Evolutionary conservation across 768 basidiomycete genomes (phyloP).

Genomic region (Clitopilus hobsonii): DNA sequence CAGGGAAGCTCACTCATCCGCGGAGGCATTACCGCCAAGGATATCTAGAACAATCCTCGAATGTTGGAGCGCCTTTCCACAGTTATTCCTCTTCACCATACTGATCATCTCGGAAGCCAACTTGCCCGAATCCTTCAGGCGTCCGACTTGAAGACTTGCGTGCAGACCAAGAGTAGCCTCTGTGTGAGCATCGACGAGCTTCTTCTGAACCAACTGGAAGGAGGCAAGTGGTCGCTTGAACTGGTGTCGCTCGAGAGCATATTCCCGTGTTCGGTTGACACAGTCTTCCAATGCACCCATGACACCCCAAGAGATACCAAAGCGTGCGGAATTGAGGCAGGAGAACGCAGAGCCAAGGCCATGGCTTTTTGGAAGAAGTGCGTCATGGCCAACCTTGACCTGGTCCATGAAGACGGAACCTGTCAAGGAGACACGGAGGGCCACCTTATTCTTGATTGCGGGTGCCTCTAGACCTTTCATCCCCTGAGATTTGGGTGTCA

Average conservation of each 20-base stretch:
- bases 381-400: slow-evolving; percentile 69
- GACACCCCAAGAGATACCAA: slow-evolving; percentile 90
- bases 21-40: slow-evolving; percentile 88
- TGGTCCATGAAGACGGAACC: slow-evolving; percentile 92
- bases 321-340: slow-evolving; percentile 88
- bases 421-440: slow-evolving; percentile 79
- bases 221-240: slow-evolving; percentile 87
- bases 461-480: slow-evolving; percentile 79
- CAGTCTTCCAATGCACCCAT: slow-evolving; percentile 97
- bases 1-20: slow-evolving; percentile 72
- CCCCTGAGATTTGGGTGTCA: slow-evolving; percentile 41
- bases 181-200: slow-evolving; percentile 89
- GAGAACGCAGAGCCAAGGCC: slow-evolving; percentile 87
- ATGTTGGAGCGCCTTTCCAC: slow-evolving; percentile 87
- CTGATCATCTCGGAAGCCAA: slow-evolving; percentile 91
- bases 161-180: slow-evolving; percentile 77
- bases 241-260: slow-evolving; percentile 87
- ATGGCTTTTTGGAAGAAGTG: slow-evolving; percentile 70
- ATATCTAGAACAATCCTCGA: slow-evolving; percentile 81
- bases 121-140: slow-evolving; percentile 76
- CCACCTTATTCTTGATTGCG: slow-evolving; percentile 89
- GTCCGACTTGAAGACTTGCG: slow-evolving; percentile 75
- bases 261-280: slow-evolving; percentile 67
- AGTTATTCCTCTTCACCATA: slow-evolving; percentile 93
- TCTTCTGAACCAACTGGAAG: slow-evolving; percentile 98